Percentiles rank a stretch among this genome's conserved stretches.
Evolutionary conservation across 495 filamentous ascomycete species (phyloP).

Genomic region (Letharia lupina): DNA sequence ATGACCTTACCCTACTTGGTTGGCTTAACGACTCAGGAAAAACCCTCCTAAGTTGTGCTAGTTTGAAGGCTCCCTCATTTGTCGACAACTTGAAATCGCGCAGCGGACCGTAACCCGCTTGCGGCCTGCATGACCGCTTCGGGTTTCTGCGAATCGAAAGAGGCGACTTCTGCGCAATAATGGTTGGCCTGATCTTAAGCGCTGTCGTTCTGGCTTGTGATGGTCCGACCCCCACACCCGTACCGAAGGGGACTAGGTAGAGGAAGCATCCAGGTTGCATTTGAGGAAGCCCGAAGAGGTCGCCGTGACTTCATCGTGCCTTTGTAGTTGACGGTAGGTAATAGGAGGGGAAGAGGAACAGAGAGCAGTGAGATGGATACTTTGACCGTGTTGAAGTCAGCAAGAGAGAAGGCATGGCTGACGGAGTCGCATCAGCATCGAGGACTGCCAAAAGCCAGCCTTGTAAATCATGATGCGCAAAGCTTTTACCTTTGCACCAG

Average conservation of each 20-base stretch:
- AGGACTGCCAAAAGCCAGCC: background rate
- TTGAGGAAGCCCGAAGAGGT: background rate
- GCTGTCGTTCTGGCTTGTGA: background rate
- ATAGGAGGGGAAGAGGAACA: background rate
- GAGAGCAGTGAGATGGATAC: background rate
- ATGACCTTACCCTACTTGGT: background rate
- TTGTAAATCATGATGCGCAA: background rate
- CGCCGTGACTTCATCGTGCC: background rate
- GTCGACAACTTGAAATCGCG: background rate
- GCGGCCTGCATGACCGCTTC: background rate
- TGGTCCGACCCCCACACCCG: background rate
- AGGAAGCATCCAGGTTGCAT: background rate
- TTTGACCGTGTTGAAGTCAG: background rate
- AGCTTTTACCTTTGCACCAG: background rate
- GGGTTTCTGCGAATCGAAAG: background rate
- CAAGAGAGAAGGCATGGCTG: background rate
- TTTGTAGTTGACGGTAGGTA: background rate
- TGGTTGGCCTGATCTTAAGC: background rate
- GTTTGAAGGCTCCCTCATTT: background rate
- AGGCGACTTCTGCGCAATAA: slow-evolving; percentile 1
- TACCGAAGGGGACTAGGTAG: background rate
- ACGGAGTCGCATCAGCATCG: background rate
- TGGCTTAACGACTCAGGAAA: background rate
- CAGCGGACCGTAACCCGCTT: background rate
- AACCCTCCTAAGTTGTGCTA: background rate